These are phyloP conservation scores for Colletotrichum tropicale DNA, from an alignment of 2,329 filamentous ascomycete species.

Conservation along the genomic window DNA sequence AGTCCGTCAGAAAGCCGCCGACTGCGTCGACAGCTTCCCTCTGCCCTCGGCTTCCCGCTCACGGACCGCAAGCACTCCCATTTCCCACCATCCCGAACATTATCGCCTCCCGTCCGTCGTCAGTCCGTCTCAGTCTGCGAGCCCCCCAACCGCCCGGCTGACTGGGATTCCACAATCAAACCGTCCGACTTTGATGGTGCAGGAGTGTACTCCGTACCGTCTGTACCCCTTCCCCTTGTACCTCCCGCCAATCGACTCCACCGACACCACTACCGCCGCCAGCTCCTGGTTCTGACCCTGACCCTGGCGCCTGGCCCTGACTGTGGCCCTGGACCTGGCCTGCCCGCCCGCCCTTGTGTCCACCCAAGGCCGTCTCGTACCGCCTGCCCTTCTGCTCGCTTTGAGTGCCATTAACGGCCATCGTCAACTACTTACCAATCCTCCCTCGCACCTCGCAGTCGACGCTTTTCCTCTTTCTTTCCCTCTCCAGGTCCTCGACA, in stretches of 20 bases:
- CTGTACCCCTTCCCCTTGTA: conserved; percentile 18
- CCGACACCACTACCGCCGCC: conserved; percentile 8
- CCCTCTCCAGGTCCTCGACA: background rate
- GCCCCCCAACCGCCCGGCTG: conserved; percentile 16
- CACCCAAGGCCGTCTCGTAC: conserved; percentile 5
- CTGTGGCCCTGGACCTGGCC: conserved; percentile 13
- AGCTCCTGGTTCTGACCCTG: conserved; percentile 14
- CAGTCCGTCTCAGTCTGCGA: background rate
- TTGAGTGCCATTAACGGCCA: background rate
- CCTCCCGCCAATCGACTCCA: conserved; percentile 17
- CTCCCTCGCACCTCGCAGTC: background rate
- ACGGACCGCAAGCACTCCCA: background rate
- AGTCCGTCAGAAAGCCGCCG: background rate
- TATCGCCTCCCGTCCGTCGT: conserved; percentile 2
- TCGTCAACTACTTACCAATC: conserved; percentile 11
- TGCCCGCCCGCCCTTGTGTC: conserved; percentile 1
- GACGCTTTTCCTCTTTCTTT: background rate
- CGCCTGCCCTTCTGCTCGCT: conserved; percentile 8
- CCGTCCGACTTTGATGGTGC: conserved; percentile 1
- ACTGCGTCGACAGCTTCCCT: background rate
- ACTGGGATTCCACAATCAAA: conserved; percentile 13
- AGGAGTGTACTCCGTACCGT: background rate
- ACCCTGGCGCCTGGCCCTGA: conserved; percentile 8
- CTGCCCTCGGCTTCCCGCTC: background rate
- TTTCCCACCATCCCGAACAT: background rate